Evolutionary conservation across 352 stramenopile genomes (phyloP).

Genomic region (Hyaloperonospora arabidopsidis): DNA sequence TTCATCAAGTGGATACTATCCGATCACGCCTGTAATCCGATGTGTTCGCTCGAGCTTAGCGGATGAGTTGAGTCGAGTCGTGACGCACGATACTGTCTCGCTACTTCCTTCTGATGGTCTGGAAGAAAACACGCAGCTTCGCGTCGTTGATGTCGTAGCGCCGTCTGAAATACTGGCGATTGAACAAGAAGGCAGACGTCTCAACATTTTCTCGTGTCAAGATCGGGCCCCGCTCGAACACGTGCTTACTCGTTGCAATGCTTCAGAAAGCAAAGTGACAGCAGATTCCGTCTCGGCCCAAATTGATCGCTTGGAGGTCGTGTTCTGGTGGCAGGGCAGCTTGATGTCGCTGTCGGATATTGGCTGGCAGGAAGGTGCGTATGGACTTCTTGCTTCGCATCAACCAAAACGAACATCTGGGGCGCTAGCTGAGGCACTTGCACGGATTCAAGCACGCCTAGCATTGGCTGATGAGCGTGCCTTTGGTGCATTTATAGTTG

Average conservation of each 20-base stretch:
- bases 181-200: slow-evolving; percentile 14
- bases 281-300: slow-evolving; percentile 2
- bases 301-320: slow-evolving; percentile 29
- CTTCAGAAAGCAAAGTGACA: neutral
- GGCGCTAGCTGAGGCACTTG: slow-evolving; percentile 21
- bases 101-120: neutral
- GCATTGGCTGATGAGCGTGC: slow-evolving; percentile 6
- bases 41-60: slow-evolving; percentile 17
- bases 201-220: slow-evolving; percentile 34
- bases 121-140: neutral
- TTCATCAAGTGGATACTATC: slow-evolving; percentile 36
- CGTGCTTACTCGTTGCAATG: slow-evolving; percentile 6
- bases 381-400: slow-evolving; percentile 36
- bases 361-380: slow-evolving; percentile 27
- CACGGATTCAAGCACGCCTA: slow-evolving; percentile 3
- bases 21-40: slow-evolving; percentile 38
- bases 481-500: slow-evolving; percentile 30
- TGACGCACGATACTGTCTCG: slow-evolving; percentile 24
- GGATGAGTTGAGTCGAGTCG: slow-evolving; percentile 8
- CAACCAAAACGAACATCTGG: slow-evolving; percentile 10
- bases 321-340: slow-evolving; percentile 17
- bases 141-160: slow-evolving; percentile 23
- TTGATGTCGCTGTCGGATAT: slow-evolving; percentile 17
- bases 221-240: slow-evolving; percentile 15
- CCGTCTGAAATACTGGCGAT: slow-evolving; percentile 17